Percentiles rank a stretch among this genome's conserved stretches.
These are phyloP conservation scores for Hypericum androsaemum DNA, from an alignment of 345 rosid genomes.

Conservation along the genomic window DNA sequence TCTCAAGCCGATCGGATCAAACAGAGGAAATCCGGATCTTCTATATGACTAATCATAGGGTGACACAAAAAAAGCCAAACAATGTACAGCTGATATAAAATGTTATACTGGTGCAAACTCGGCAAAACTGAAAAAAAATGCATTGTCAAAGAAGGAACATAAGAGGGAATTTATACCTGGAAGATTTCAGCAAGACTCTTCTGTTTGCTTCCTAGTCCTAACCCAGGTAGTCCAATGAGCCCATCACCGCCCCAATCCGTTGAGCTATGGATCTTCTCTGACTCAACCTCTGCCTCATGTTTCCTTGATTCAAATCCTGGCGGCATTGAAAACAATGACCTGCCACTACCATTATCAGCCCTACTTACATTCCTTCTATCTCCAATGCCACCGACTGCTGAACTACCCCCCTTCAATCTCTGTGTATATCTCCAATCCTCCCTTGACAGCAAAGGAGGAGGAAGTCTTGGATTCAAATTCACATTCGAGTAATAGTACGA, in stretches of 20 bases:
- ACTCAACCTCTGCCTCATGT: conserved; percentile 37
- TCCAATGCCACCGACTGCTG: conserved; percentile 59
- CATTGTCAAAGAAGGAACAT: too few species aligned
- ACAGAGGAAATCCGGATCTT: too few species aligned
- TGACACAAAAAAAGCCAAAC: too few species aligned
- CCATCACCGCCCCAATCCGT: conserved; percentile 78
- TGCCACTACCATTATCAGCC: conserved; percentile 34
- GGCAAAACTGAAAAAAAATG: too few species aligned
- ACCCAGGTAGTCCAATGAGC: conserved; percentile 59
- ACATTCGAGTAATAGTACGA: conserved; percentile 64
- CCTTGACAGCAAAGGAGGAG: conserved; percentile 77
- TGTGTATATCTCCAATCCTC: conserved; percentile 84
- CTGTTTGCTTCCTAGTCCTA: conserved; percentile 60
- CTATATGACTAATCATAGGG: too few species aligned
- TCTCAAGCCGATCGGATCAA: too few species aligned
- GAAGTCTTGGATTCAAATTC: conserved; percentile 84
- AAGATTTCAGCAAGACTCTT: conserved; percentile 68
- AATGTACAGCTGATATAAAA: too few species aligned
- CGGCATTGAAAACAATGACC: conserved; percentile 58
- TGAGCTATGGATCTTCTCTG: conserved; percentile 33
- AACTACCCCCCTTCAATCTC: conserved; percentile 53
- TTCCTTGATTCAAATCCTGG: conserved; percentile 71
- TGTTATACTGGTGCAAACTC: too few species aligned
- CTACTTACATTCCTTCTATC: conserved; percentile 52
- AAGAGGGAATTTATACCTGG: conserved; percentile 45